Evolutionary conservation across 345 rosid genomes (phyloP).

Genomic region (Populus simonii): DNA sequence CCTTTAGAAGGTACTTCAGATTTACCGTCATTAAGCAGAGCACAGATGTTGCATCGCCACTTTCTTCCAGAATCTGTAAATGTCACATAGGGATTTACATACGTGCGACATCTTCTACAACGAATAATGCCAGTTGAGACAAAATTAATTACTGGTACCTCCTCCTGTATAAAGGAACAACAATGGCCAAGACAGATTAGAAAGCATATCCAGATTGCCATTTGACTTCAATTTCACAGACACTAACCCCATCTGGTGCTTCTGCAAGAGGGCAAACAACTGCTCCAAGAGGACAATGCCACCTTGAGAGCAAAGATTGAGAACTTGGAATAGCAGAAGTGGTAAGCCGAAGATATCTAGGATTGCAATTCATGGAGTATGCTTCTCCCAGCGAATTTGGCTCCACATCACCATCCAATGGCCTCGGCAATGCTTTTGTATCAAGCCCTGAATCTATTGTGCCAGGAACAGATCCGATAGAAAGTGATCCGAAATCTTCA

Average conservation of each 20-base stretch:
- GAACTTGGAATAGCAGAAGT: slow-evolving; percentile 87
- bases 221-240: slow-evolving; percentile 13
- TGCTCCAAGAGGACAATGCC: slow-evolving; percentile 99
- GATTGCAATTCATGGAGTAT: slow-evolving; percentile 75
- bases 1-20: slow-evolving; percentile 1
- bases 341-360: slow-evolving; percentile 83
- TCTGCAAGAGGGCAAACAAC: slow-evolving; percentile 99
- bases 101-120: slow-evolving; percentile 97
- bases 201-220: slow-evolving; percentile 8
- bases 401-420: slow-evolving; percentile 90
- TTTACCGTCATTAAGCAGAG: slow-evolving; percentile 90
- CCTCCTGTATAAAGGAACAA: slow-evolving; percentile 58
- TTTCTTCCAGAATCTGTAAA: slow-evolving; percentile 96
- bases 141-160: slow-evolving; percentile 87
- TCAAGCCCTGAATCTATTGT: slow-evolving; percentile 80
- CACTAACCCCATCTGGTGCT: slow-evolving; percentile 86
- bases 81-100: slow-evolving; percentile 86
- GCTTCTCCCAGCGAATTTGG: slow-evolving; percentile 56
- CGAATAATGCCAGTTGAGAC: slow-evolving; percentile 85
- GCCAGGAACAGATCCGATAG: slow-evolving; percentile 75
- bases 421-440: slow-evolving; percentile 77
- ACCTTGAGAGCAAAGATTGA: slow-evolving; percentile 85
- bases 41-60: slow-evolving; percentile 98
- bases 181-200: slow-evolving; percentile 18
- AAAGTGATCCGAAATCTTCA: slow-evolving; percentile 84